phyloP scores from a whole-genome alignment of 768 basidiomycete species.

The Termitomyces sp. region DNA sequence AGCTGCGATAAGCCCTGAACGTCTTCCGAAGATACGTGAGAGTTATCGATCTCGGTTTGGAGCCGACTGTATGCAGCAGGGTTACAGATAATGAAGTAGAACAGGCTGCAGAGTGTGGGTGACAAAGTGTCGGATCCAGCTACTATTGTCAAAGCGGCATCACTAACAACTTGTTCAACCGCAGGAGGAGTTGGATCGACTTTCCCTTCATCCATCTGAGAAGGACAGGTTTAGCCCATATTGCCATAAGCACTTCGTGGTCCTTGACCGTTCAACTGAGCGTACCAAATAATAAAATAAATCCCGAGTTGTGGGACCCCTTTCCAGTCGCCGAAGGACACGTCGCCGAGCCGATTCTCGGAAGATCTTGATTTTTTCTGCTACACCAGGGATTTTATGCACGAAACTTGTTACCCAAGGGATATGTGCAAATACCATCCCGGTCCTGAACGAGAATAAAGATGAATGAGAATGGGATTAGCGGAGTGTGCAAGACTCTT shows the following conservation, averaged over 20 bases:
- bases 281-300: constrained; percentile 19
- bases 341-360: constrained; percentile 44
- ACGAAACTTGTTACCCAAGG: constrained; percentile 16
- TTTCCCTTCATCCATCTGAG: constrained; percentile 19
- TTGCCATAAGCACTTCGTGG: not conserved
- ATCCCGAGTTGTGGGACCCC: constrained; percentile 21
- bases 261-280: not conserved
- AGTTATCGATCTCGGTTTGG: constrained; percentile 6
- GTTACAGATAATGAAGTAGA: constrained; percentile 17
- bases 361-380: constrained; percentile 14
- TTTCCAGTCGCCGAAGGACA: constrained; percentile 56
- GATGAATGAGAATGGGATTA: not conserved
- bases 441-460: constrained; percentile 8
- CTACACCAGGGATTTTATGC: constrained; percentile 10
- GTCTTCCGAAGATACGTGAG: not conserved
- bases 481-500: not conserved
- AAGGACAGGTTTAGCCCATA: not conserved
- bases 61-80: constrained; percentile 14
- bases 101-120: constrained; percentile 15
- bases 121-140: constrained; percentile 19
- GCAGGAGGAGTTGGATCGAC: constrained; percentile 12
- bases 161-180: constrained; percentile 17
- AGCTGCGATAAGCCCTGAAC: constrained; percentile 5
- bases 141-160: constrained; percentile 15
- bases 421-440: constrained; percentile 13